Evolutionary conservation across 805 yeast species (phyloP), one percentile per base, ranked within the genome.

Genomic region (Candida odintsovae): DNA sequence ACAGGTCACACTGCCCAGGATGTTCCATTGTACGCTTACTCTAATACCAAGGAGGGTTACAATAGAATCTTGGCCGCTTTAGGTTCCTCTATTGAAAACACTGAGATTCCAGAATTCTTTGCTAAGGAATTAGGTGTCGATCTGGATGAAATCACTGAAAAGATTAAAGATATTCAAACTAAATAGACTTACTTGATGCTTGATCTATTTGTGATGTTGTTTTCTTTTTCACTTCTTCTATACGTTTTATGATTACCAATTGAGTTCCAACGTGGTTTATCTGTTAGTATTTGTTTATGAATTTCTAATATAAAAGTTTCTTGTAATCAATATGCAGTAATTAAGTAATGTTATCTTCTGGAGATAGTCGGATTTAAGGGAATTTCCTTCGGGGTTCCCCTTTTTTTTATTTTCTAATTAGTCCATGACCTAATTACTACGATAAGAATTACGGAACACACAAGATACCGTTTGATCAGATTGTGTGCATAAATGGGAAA

Each of bases 1-100:
- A 90, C 86, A 56, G 97, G 96, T 26, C 98, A 90, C 65, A 82
- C 95, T 13, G 97, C 95, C 0, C 96, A 88, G 20, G 98, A 90
- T 65, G 96, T 90, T 39, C 90, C 90, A 59, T 81, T 90, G 42
- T 90, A 88, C 63, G 96, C 84, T 1, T 77, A 82, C 62, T 76
- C 89, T 35, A 83, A 83, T 57, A 78, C 77, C 19, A 70, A 72
- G 44, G 63, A 67, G 18, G 74, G 82, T 29, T 67, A 65, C 57
- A 46, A 57, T 20, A 57, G 71, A 53, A 56, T 75, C 18, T 57
- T 70, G 48, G 62, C 73, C n/a, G 70, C 77, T n/a, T 69, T 89
- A 45, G 76, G 75, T 26, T 97, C 97, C 9, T 85, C 83, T 62
- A 83, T 79, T 56, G 97, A 90, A 66, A 90, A 90, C 67, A 87